Evolutionary conservation across 192 early-diverging fungal species (phyloP), one percentile per base, ranked within the genome.

Genomic region (Coemansia nantahalensis): DNA sequence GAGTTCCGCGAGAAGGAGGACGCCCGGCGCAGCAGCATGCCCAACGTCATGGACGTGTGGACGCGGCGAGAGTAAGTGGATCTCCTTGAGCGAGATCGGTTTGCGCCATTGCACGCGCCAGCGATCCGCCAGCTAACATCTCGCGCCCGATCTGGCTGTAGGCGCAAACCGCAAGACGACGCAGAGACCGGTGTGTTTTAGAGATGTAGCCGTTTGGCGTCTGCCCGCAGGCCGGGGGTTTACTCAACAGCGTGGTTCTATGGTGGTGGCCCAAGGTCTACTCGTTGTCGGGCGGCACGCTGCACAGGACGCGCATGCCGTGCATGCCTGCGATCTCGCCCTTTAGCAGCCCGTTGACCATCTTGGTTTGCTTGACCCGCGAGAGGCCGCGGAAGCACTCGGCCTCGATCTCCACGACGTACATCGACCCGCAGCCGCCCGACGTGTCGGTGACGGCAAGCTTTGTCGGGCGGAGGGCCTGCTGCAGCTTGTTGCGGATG

Each of bases 351-450:
- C 87, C 83, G 64, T 89, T 94, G 32, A 98, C 92, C 58, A 93
- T 71, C 42, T 89, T 79, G 56, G 96, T 94, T 65, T 97, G 96
- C 59, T 91, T 90, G 33, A 98, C 84, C 55, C 91, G 78, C 13
- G 53, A 68, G 46, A 86, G 52, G 7, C 85, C 86, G 54, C 86
- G 81, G 78, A 98, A 98, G 48, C 76, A 52, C 10, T 80, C 67
- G 23, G 88, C 86, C 26, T 84, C 82, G 59, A 98, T 87, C 52
- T 91, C 85, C 39, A 98, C 86, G n/a, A 85, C 85, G 52, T 94
- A 97, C 93, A 95, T 95, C 33, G 90, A 90, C 12, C 96, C 96
- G 65, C 96, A 98, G n/a, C 96, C 96, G 30, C 91, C 90, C 39
- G 91, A 93, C 21, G 92, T 81, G 64, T 96, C 93, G 33, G 78